phyloP scores from a whole-genome alignment of 306 rosid genomes.

The Fragaria nilgerrensis region DNA sequence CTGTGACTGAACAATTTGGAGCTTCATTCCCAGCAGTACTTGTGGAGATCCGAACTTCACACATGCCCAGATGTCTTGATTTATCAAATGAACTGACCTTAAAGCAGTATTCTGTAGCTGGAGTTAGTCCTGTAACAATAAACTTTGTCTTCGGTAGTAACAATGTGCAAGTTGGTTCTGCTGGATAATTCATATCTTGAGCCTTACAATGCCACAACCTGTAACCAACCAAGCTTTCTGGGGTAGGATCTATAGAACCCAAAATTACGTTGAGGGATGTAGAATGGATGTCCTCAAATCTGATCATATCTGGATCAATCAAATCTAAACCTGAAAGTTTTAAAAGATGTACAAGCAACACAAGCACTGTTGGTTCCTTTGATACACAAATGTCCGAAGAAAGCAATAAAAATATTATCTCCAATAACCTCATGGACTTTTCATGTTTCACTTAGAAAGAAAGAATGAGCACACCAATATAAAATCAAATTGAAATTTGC shows the following conservation, averaged over 20 bases:
- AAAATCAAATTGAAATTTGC: background rate
- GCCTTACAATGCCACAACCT: constrained; percentile 73
- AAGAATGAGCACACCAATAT: background rate
- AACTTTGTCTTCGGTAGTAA: constrained; percentile 54
- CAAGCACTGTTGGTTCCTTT: background rate
- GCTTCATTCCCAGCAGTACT: constrained; percentile 53
- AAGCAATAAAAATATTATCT: background rate
- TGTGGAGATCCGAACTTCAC: constrained; percentile 66
- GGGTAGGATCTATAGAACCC: constrained; percentile 42
- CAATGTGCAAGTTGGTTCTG: constrained; percentile 52
- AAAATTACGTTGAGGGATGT: constrained; percentile 62
- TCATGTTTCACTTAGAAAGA: background rate
- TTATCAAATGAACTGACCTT: constrained; percentile 50
- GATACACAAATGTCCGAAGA: background rate
- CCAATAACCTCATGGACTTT: background rate
- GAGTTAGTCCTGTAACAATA: constrained; percentile 49
- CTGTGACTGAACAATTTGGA: constrained; percentile 53
- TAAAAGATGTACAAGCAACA: background rate
- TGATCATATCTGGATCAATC: constrained; percentile 49
- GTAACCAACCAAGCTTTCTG: constrained; percentile 45
- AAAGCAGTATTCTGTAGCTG: constrained; percentile 73
- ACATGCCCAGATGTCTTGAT: constrained; percentile 32
- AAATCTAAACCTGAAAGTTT: constrained; percentile 50
- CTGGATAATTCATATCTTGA: constrained; percentile 47
- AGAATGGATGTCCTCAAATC: constrained; percentile 67